A percentile compares a stretch with the other conserved stretches of the same genome.
Conservation (phyloP, 331 rosid genomes). For the Pyrus hybrid region DNA sequence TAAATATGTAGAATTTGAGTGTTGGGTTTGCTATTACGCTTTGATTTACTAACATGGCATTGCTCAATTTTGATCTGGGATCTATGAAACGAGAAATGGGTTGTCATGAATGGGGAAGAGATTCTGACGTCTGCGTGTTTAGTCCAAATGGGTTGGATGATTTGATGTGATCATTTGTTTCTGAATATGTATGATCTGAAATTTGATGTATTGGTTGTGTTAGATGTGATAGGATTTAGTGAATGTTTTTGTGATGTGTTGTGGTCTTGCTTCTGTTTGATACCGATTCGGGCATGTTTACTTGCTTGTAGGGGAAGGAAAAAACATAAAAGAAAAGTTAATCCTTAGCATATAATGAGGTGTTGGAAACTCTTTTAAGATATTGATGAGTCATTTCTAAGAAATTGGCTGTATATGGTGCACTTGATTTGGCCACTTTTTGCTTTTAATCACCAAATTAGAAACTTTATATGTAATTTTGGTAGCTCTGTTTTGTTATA, state of each 20-base stretch:
- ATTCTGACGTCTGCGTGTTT: not conserved
- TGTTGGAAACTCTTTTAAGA: not conserved
- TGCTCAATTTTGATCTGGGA: constrained; percentile 2
- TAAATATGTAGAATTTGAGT: not conserved
- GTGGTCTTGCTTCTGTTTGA: not conserved
- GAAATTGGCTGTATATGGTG: not conserved
- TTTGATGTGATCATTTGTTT: not conserved
- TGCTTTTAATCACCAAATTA: not conserved
- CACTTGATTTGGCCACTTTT: not conserved
- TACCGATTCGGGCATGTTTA: not conserved
- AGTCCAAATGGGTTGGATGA: not conserved
- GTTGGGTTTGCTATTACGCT: not conserved
- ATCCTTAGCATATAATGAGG: not conserved
- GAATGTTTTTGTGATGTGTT: not conserved
- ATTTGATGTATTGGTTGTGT: not conserved
- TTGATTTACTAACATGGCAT: not conserved
- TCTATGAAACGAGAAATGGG: not conserved
- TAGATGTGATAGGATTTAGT: not conserved
- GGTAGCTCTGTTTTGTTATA: not conserved
- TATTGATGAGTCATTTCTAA: not conserved
- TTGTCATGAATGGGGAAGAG: not conserved
- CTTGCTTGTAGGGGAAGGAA: not conserved
- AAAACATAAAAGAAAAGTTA: not conserved
- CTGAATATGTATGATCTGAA: constrained; percentile 8
- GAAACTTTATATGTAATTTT: not conserved